These are phyloP conservation scores for Staphylotrichum tortipilum DNA, from an alignment of 495 filamentous ascomycete genomes.

Conservation along the genomic window DNA sequence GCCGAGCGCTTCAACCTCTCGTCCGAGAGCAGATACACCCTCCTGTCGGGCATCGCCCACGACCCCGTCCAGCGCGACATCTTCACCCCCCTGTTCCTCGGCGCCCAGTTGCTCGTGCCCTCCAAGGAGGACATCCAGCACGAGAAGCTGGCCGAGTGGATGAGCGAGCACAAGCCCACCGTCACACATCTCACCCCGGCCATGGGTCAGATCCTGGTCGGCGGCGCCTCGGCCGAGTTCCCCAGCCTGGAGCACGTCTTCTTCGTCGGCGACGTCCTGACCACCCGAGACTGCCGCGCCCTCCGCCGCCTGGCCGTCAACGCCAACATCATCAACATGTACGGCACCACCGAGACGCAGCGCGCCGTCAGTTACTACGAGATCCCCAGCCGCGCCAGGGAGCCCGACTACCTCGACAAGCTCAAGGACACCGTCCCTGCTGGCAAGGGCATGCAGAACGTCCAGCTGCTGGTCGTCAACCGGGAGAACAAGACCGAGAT, in stretches of 20 bases:
- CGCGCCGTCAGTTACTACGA: conserved; percentile 82
- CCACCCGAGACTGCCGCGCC: conserved; percentile 74
- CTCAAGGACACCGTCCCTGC: conserved; percentile 77
- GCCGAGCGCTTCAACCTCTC: conserved; percentile 67
- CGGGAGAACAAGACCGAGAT: conserved; percentile 61
- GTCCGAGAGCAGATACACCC: conserved; percentile 69
- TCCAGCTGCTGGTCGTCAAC: conserved; percentile 87
- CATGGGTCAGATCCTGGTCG: conserved; percentile 92
- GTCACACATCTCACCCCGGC: conserved; percentile 91
- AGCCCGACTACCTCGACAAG: conserved; percentile 59
- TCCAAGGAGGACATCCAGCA: conserved; percentile 79
- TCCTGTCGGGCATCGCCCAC: conserved; percentile 78
- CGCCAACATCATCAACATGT: conserved; percentile 79
- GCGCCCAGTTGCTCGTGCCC: conserved; percentile 73
- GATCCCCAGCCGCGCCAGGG: conserved; percentile 58
- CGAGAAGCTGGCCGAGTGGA: conserved; percentile 87
- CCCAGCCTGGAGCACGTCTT: conserved; percentile 71
- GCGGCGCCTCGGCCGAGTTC: conserved; percentile 70
- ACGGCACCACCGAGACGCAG: conserved; percentile 86
- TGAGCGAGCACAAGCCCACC: conserved; percentile 67
- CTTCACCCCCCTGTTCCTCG: conserved; percentile 86
- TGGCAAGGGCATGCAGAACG: conserved; percentile 84
- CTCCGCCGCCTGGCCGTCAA: conserved; percentile 73
- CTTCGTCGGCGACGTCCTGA: conserved; percentile 90
- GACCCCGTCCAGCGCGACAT: conserved; percentile 91